Evolutionary conservation across 1,139 yeast genomes (phyloP), one percentile per base, ranked within the genome.

Genomic region (Yamadazyma epiphylla): DNA sequence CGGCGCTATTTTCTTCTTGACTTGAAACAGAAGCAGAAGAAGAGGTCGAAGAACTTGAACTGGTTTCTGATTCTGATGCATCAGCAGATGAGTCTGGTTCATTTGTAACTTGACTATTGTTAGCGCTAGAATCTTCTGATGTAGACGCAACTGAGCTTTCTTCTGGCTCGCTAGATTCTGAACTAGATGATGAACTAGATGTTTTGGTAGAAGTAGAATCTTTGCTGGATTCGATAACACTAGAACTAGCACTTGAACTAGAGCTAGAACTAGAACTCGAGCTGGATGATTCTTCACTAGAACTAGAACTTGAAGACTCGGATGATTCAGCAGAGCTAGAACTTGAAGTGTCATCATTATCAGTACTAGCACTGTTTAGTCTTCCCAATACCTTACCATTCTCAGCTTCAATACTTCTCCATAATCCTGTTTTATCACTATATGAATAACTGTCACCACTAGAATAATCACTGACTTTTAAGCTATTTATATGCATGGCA

Each of bases 311-410:
- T n/a, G 28, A 16, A 28, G 29, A 20, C 6, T 11, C 15, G 13
- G 21, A 13, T 15, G 30, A 11, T 19, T 23, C 9, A 17, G 13
- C 8, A 9, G 36, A 27, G 5, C 26, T 11, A 11, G 17, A 24
- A 11, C 29, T 23, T 7, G 33, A 25, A 4, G 22, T 24, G 14
- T 35, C 31, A 9, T 25, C 30, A 10, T 12, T 22, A 15, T 25
- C 26, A 5, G 27, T 49, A 26, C 55, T 55, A n/a, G 74, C 81
- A 29, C 61, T 51, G 3, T 53, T 55, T 25, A 58, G 50, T 55
- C 86, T 73, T 9, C 85, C 87, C 37, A 74, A 64, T 17, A 83
- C 66, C 30, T 58, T 48, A 30, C 94, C 94, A 41, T 67, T 72
- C 11, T 63, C 58, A n/a, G 89, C 80, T 26, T 66, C 49, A 37